Base-by-base conservation (phyloP, 2,329 filamentous ascomycete genomes). In the Chaetomium sp. region DNA sequence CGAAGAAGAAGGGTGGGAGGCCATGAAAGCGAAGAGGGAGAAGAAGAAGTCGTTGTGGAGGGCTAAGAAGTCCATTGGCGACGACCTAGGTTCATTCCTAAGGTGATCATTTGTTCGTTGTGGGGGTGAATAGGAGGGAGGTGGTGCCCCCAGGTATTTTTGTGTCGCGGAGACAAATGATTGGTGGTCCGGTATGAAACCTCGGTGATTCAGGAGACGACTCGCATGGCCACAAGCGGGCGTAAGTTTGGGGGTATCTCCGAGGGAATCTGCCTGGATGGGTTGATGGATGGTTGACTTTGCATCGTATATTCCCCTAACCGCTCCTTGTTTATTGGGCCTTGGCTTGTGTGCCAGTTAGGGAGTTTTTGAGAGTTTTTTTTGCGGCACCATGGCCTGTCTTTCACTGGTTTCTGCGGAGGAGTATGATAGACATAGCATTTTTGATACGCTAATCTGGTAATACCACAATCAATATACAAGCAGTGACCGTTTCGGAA, bases 1-100 rank as follows among this genome's bases (percentile, higher is more conserved):
- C 14, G 84, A 87, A 52, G 84, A 87, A 52, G 76, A 85, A 64
- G 85, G 82, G 12, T 88, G 85, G 85, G 83, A 81, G 59, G 81
- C 83, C 35, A 86, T 88, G 82, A 83, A 82, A 66, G 81, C 81
- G 54, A 86, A 86, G 72, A 76, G 82, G 56, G 82, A 86, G 55
- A 81, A 85, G 74, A 87, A 86, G 73, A 80, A 79, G 65, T 81
- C 80, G n/a, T 61, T 80, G 38, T 87, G 85, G 85, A 79, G 76
- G 68, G 75, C 74, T 44, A 87, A 85, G 72, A 86, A 85, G 70
- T 72, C 68, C 44, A 66, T 76, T 19, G 73, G 74, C 37, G 72
- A 70, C 52, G 77, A 79, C 37, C 69, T 82, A 47, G 74, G 76
- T 41, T 70, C 76, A 27, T 69, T 79, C 60, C 78, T 79, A 63